Evolutionary conservation across 2,329 filamentous ascomycete genomes (phyloP), one percentile per base, ranked within the genome.

Genomic region (Calonectria naviculata): DNA sequence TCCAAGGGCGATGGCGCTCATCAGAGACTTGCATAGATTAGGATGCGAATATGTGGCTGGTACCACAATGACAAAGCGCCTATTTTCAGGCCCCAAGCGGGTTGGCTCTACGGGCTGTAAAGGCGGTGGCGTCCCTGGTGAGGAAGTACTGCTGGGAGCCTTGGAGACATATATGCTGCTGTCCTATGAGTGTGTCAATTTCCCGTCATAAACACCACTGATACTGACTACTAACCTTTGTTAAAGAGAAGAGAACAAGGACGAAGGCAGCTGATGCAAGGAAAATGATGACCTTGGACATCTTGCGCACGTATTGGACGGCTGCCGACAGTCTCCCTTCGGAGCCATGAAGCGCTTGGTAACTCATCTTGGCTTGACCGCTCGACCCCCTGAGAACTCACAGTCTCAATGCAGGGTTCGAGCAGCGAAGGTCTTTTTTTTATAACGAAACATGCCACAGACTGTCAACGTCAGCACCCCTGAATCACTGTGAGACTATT

Each of bases 1-100:
- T 13, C 66, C 66, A 44, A 63, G 56, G 4, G 46, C 58, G 3
- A 68, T 63, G 28, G 46, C 66, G 29, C 46, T 68, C 29, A 62
- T 24, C n/a, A 68, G 9, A 5, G 42, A 31, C 38, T 68, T 68
- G 58, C 66, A 68, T 6, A 68, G 26, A 26, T 63, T 19, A 8
- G 47, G 46, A 46, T 26, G 54, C 1, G 58, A 46, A 7, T 9
- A 17, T 1, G 52, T 61, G 12, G n/a, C 42, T 12, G 54, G 54
- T 5, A 67, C 24, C 3, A 67, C 17, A 8, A 67, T 36, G 17
- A 60, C 65, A 44, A 67, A 29, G 12, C 65, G 65, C 21, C 21
- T 58, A n/a, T 58, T 36, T 10, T 38, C 13, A 19, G 52, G 10
- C 2, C 31, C 31, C 10, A 38, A 0, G 10, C 9, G 52, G 13